Evolutionary conservation across 116 monocot genomes (phyloP).

Genomic region (Dioscorea cayenensis): DNA sequence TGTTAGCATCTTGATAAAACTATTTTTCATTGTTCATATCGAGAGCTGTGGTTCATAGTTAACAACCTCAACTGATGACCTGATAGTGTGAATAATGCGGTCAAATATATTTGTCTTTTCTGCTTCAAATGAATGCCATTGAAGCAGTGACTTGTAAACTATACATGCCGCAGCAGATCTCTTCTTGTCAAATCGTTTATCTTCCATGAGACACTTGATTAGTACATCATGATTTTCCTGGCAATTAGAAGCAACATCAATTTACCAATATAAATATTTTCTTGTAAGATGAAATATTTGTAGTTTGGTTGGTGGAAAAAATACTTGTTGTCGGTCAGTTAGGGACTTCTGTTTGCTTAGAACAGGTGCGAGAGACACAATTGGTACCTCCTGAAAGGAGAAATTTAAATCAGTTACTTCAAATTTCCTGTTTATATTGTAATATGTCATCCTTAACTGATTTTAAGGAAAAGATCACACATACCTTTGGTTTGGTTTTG

Average conservation of each 20-base stretch:
- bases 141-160: constrained; percentile 83
- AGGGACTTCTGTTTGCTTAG: constrained; percentile 87
- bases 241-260: background rate
- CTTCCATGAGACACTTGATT: constrained; percentile 82
- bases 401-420: background rate
- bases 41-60: background rate
- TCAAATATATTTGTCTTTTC: constrained; percentile 97
- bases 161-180: constrained; percentile 71
- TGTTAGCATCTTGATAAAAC: background rate
- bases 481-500: constrained; percentile 33
- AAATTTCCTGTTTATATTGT: too few species aligned
- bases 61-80: constrained; percentile 75
- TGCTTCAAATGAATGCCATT: constrained; percentile 96
- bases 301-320: background rate
- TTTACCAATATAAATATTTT: background rate
- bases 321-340: constrained; percentile 87
- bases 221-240: constrained; percentile 95
- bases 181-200: constrained; percentile 76
- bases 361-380: constrained; percentile 20
- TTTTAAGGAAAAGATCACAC: background rate
- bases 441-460: too few species aligned
- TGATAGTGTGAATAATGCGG: constrained; percentile 88
- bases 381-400: constrained; percentile 35
- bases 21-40: background rate
- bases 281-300: background rate